phyloP scores from a whole-genome alignment of 768 basidiomycete genomes.

The Suillus fuscotomentosus region DNA sequence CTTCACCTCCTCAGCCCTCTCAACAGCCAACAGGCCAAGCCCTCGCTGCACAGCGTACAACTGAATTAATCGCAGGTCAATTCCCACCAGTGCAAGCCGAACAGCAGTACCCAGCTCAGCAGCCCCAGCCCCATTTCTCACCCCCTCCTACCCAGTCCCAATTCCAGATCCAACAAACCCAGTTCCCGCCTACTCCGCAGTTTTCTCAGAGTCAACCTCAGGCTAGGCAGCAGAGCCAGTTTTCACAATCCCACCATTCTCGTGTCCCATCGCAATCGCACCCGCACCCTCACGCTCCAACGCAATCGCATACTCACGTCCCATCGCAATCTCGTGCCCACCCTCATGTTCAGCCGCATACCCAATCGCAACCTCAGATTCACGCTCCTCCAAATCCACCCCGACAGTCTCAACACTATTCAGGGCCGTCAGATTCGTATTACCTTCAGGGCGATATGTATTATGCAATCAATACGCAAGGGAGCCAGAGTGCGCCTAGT shows the following conservation, averaged over 20 bases:
- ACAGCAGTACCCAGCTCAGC: not conserved
- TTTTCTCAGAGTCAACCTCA: conserved; percentile 27
- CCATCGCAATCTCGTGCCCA: conserved; percentile 6
- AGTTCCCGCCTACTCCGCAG: conserved; percentile 11
- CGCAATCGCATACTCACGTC: not conserved
- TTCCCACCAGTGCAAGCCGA: not conserved
- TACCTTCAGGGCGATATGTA: conserved; percentile 4
- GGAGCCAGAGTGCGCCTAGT: conserved; percentile 19
- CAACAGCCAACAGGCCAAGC: conserved; percentile 5
- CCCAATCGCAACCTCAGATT: not conserved
- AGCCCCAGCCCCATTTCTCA: not conserved
- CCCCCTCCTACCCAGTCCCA: not conserved
- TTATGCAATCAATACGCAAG: conserved; percentile 12
- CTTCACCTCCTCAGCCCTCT: conserved; percentile 7
- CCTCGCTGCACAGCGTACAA: conserved; percentile 16
- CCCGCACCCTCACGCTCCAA: not conserved
- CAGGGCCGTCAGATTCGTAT: not conserved
- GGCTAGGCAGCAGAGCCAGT: conserved; percentile 4
- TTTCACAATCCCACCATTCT: not conserved
- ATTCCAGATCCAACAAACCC: conserved; percentile 10
- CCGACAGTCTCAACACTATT: not conserved
- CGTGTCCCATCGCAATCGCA: conserved; percentile 5
- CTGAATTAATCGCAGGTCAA: conserved; percentile 10
- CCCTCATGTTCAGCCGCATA: not conserved
- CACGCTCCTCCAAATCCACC: not conserved